Evolutionary conservation across 805 yeast genomes (phyloP), one percentile per base, ranked within the genome.

Genomic region (Ogataea neopini): DNA sequence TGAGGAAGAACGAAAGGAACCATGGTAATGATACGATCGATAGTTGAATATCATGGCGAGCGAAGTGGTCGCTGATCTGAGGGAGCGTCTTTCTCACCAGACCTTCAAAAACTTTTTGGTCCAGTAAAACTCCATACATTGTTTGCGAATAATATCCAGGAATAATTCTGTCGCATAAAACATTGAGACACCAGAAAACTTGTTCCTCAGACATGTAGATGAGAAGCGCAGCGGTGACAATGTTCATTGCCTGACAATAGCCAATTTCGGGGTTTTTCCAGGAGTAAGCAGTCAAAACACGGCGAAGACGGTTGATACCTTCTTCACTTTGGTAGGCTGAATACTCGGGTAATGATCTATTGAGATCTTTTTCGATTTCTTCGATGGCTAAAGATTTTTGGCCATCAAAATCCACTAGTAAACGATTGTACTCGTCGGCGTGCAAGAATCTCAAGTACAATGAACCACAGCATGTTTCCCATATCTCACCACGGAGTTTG

Each of bases 231-330:
- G 96, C 96, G 1, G 80, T 82, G 7, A 87, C 90, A 43, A 94
- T 94, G 63, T 94, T 94, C 99, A 95, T 94, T 1, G 98, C 99
- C 67, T 94, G 99, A 64, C 99, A 94, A 66, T 94, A 94, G 0
- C 99, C 99, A 20, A 94, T 88, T 35, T 92, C 96, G 0, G 96
- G 97, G 63, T 91, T 90, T 54, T 86, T 88, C 97, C 98, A 94
- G 0, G 97, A 88, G 61, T 91, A 94, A 0, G 97, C 97, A 0
- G 95, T 86, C 49, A 94, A 74, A 0, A 94, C 98, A 51, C 96
- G 76, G 51, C 99, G 76, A 40, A 94, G 74, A 45, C 96, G 74
- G 42, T 75, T 79, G 37, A 94, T 91, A 6, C 99, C 99, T 59
- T 88, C 95, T 4, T 76, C 76, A 7, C 77, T 76, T 64, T 94